Evolutionary conservation across 208 protist genomes (phyloP).

Genomic region (Tetramitus jugosus): DNA sequence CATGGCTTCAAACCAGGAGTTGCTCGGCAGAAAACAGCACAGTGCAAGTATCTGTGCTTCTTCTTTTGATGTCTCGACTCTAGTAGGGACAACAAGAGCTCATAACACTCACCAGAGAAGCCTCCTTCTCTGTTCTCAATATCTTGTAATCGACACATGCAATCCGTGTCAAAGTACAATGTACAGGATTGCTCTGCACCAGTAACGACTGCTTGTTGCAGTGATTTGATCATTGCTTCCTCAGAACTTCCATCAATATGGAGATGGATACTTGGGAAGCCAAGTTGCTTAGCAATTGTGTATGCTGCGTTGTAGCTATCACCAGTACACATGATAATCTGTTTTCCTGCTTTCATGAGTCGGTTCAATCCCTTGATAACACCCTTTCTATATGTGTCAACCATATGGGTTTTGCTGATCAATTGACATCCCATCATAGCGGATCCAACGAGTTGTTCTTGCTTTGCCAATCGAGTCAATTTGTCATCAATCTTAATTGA

Average conservation of each 20-base stretch:
- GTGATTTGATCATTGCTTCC: not conserved
- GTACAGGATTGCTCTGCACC: not conserved
- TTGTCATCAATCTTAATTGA: not conserved
- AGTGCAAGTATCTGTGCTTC: not conserved
- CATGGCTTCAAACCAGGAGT: slow-evolving; percentile 4
- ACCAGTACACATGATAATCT: slow-evolving; percentile 9
- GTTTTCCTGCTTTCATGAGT: not conserved
- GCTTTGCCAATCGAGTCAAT: not conserved
- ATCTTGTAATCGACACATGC: not conserved
- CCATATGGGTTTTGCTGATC: not conserved
- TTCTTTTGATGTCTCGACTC: not conserved
- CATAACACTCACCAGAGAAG: not conserved
- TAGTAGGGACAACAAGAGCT: not conserved
- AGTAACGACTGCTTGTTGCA: not conserved
- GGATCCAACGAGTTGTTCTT: not conserved
- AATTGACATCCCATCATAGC: not conserved
- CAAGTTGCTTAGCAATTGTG: not conserved
- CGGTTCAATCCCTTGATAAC: not conserved
- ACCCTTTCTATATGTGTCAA: slow-evolving; percentile 6
- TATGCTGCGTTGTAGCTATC: not conserved
- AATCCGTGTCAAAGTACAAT: not conserved
- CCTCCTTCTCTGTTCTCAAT: not conserved
- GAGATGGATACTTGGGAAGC: not conserved
- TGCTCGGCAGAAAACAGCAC: not conserved
- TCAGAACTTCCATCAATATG: not conserved